Conservation (phyloP, 108 stramenopile genomes). For the Cyclotella cryptica region DNA sequence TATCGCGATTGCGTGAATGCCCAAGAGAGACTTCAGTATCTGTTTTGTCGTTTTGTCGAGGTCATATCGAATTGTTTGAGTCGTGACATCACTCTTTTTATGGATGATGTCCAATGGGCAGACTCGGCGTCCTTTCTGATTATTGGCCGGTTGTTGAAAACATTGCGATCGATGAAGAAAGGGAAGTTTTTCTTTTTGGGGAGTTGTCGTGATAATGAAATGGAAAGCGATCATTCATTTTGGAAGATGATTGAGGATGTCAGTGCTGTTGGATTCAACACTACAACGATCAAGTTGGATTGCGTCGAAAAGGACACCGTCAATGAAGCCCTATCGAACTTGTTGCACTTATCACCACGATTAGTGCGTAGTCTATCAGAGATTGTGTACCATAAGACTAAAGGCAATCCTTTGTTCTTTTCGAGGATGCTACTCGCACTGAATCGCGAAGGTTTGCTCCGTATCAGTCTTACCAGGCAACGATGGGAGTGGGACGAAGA, state of each 20-base stretch:
- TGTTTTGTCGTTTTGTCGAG: conserved; percentile 25
- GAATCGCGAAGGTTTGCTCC: conserved; percentile 20
- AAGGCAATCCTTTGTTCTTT: conserved; percentile 35
- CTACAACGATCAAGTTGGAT: conserved; percentile 4
- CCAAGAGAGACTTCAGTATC: conserved; percentile 27
- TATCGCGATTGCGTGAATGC: conserved; percentile 24
- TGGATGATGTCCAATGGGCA: conserved; percentile 45
- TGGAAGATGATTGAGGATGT: neutral
- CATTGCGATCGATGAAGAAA: neutral
- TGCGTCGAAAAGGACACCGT: conserved; percentile 19
- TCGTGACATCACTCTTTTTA: conserved; percentile 11
- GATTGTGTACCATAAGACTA: conserved; percentile 22
- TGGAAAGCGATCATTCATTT: conserved; percentile 16
- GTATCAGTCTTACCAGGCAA: conserved; percentile 2
- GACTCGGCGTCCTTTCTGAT: conserved; percentile 20
- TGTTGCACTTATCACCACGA: conserved; percentile 14
- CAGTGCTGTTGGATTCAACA: neutral
- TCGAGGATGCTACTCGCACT: conserved; percentile 21
- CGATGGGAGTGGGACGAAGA: conserved; percentile 37
- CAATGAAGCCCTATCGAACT: conserved; percentile 23
- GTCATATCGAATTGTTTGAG: conserved; percentile 12
- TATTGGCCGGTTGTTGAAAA: conserved; percentile 19
- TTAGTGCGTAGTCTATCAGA: conserved; percentile 4
- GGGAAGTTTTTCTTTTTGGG: conserved; percentile 13
- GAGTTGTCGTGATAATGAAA: conserved; percentile 32